phyloP scores from a whole-genome alignment of 345 rosid species.

The Brassica incana region DNA sequence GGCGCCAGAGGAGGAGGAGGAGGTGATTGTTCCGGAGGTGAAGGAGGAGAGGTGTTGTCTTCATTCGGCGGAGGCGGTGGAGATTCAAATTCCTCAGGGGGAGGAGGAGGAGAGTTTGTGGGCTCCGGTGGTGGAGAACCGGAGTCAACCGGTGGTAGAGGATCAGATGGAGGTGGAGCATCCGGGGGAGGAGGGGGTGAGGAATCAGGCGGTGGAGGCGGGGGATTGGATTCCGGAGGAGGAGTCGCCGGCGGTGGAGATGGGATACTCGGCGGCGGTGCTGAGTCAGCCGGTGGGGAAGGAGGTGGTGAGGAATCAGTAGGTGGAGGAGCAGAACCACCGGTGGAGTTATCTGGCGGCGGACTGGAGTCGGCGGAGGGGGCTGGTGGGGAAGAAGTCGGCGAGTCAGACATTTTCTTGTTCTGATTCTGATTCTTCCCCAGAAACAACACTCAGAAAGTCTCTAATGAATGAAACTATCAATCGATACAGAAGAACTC shows the following conservation, averaged over 20 bases:
- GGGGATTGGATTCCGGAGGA: slow-evolving; percentile 21
- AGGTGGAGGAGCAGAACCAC: slow-evolving; percentile 33
- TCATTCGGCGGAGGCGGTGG: slow-evolving; percentile 31
- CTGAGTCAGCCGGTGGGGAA: slow-evolving; percentile 21
- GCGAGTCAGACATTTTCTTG: slow-evolving; percentile 43
- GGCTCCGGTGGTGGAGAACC: slow-evolving; percentile 43
- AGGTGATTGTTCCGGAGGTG: neutral
- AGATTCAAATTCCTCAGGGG: slow-evolving; percentile 25
- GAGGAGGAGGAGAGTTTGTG: slow-evolving; percentile 26
- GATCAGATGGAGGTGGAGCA: slow-evolving; percentile 36
- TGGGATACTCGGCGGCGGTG: slow-evolving; percentile 21
- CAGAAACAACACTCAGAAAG: neutral
- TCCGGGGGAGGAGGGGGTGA: slow-evolving; percentile 30
- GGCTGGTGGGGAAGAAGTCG: slow-evolving; percentile 42
- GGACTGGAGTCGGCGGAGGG: slow-evolving; percentile 23
- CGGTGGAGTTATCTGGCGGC: slow-evolving; percentile 24
- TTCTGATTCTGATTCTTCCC: neutral
- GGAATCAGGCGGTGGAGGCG: slow-evolving; percentile 25
- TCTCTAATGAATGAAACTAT: neutral
- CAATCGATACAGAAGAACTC: neutral
- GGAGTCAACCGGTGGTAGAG: slow-evolving; percentile 23
- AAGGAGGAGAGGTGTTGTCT: slow-evolving; percentile 23
- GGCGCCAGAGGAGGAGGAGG: slow-evolving; percentile 30
- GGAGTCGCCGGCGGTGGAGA: slow-evolving; percentile 27
- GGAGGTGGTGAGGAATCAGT: slow-evolving; percentile 35